A percentile compares a stretch with the other conserved stretches of the same genome.
Evolutionary conservation across 257 asterid species (phyloP).

Genomic region (Oldenlandia corymbosa): DNA sequence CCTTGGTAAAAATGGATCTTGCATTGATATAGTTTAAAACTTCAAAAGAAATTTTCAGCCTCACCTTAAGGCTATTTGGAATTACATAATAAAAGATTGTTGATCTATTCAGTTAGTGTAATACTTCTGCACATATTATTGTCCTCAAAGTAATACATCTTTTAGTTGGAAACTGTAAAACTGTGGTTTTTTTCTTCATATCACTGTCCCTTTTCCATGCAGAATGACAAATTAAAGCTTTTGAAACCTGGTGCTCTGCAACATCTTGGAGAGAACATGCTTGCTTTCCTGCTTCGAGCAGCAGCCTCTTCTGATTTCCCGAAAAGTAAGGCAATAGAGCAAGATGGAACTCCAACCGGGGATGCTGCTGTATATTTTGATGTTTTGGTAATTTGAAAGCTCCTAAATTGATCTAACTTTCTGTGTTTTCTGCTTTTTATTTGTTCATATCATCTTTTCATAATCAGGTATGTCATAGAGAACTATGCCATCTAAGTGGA

Average conservation of each 20-base stretch:
- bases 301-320: constrained; percentile 77
- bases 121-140: too few species aligned
- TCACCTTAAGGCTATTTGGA: neutral
- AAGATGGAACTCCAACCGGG: constrained; percentile 33
- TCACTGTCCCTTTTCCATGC: constrained; percentile 23
- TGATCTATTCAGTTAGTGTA: neutral
- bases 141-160: neutral
- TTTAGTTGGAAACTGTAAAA: neutral
- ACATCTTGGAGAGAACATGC: constrained; percentile 99
- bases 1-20: neutral
- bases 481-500: neutral
- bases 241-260: constrained; percentile 95
- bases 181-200: neutral
- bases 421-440: constrained; percentile 8
- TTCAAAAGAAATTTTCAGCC: neutral
- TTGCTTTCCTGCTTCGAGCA: constrained; percentile 77
- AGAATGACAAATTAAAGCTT: constrained; percentile 84
- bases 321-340: constrained; percentile 31
- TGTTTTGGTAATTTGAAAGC: constrained; percentile 53
- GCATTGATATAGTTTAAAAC: neutral
- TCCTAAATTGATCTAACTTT: neutral
- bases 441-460: neutral
- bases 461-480: neutral
- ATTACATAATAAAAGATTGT: neutral
- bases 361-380: constrained; percentile 81